A percentile compares a stretch with the other conserved stretches of the same genome.
These are phyloP conservation scores for Phytophthora tubulina DNA, from an alignment of 352 stramenopile genomes.

Conservation along the genomic window DNA sequence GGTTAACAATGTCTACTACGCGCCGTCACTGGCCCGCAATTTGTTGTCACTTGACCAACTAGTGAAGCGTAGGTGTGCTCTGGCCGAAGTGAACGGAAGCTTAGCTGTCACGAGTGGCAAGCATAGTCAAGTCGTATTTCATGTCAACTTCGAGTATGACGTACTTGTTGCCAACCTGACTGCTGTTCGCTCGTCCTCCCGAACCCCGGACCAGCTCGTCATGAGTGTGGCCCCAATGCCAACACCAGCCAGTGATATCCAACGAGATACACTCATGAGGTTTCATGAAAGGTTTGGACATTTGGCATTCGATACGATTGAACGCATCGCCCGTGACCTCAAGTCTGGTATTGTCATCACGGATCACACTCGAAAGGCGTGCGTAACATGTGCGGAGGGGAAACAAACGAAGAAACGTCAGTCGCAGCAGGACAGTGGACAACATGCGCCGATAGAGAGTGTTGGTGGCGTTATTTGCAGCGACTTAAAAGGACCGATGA, in stretches of 20 bases:
- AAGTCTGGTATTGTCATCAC: background rate
- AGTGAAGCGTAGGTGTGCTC: background rate
- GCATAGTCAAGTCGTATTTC: no score
- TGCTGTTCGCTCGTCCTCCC: no score
- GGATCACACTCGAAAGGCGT: background rate
- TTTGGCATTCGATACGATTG: background rate
- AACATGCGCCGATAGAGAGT: background rate
- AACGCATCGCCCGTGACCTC: background rate
- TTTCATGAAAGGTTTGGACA: background rate
- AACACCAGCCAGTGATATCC: no score
- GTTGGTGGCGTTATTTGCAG: slow-evolving; percentile 5
- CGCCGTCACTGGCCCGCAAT: background rate
- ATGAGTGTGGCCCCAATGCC: no score
- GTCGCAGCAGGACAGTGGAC: background rate
- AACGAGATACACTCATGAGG: background rate
- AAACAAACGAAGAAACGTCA: background rate
- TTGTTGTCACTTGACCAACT: slow-evolving; percentile 3
- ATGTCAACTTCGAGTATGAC: background rate
- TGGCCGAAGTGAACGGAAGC: background rate
- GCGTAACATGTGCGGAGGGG: background rate
- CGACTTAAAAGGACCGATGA: no score
- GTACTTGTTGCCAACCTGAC: background rate
- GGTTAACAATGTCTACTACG: slow-evolving; percentile 8
- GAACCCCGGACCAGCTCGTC: no score
- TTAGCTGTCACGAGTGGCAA: background rate